Base-by-base conservation (phyloP, 768 basidiomycete genomes). In the Nevesoporus exiguus region DNA sequence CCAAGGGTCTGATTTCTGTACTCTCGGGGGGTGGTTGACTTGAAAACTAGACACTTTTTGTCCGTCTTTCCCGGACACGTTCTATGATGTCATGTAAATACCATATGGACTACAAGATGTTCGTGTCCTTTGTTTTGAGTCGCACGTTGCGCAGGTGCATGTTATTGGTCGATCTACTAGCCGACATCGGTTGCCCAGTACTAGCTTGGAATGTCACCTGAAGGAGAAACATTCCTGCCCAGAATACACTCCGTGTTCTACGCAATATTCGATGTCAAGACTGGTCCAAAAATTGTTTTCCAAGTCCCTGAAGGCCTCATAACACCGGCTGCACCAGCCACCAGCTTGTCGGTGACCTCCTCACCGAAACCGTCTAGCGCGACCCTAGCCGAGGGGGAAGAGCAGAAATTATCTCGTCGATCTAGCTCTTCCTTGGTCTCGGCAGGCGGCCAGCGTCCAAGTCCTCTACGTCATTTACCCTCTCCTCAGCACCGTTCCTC, bases 221-320 rank as follows among this genome's bases (percentile, higher is more conserved):
- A 79, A 41, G 76, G 74, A 45, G 84, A 85, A 68, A 91, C 89
- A 10, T 93, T 88, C 72, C 78, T 87, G 43, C 90, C 90, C 34
- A 74, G 76, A 17, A 88, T 92, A 52, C 84, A 86, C 61, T 93
- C 92, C 11, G 88, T 96, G 14, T 98, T 98, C 75, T 98, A 97
- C 65, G 88, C 95, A 4, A 84, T 89, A 14, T 98, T 99, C 68
- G 93, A 98, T 71, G 79, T 86, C 34, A 74, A 73, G 6, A 83
- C 88, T 51, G 96, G 97, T 2, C 90, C 93, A 3, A 90, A 90
- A 64, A 88, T 98, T 43, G 84, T 92, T 5, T 89, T 88, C 64
- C 95, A 98, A 72, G 93, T 97, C 7, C 96, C 96, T 1, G 96
- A 97, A 67, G 91, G 86, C 41, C 83, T 93, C 47, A 91, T 96